These are phyloP conservation scores for Aspergillus amoenus DNA, from an alignment of 2,329 filamentous ascomycete genomes.

Conservation along the genomic window DNA sequence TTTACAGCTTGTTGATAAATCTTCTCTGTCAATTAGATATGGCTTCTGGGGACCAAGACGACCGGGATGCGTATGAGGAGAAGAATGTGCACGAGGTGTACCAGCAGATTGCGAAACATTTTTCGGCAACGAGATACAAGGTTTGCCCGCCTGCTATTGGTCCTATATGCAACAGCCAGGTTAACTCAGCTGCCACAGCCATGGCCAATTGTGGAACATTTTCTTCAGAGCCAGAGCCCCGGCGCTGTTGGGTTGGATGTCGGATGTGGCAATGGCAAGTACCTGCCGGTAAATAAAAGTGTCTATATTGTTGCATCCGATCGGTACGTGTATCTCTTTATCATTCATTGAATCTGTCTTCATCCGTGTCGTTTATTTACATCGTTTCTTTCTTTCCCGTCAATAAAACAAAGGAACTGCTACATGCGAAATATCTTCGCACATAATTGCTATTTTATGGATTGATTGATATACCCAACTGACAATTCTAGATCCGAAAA, in stretches of 20 bases:
- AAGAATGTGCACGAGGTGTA: slow-evolving; percentile 90
- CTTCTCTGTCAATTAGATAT: neutral
- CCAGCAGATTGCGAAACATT: slow-evolving; percentile 54
- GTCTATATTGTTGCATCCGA: slow-evolving; percentile 84
- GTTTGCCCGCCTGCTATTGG: slow-evolving; percentile 37
- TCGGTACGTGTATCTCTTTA: slow-evolving; percentile 57
- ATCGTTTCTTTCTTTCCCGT: slow-evolving; percentile 16
- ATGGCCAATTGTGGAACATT: slow-evolving; percentile 86
- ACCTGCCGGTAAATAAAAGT: slow-evolving; percentile 73
- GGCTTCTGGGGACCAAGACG: slow-evolving; percentile 8
- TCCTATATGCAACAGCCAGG: neutral
- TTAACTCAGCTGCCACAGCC: slow-evolving; percentile 51
- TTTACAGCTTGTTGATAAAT: too few species aligned
- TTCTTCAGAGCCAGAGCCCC: slow-evolving; percentile 63
- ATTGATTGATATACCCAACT: slow-evolving; percentile 3
- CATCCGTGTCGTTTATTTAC: slow-evolving; percentile 10
- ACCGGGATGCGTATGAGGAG: slow-evolving; percentile 64
- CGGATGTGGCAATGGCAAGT: slow-evolving; percentile 97
- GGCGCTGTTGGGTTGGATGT: slow-evolving; percentile 85
- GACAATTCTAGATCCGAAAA: slow-evolving; percentile 53
- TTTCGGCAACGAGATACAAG: slow-evolving; percentile 60
- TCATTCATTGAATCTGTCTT: slow-evolving; percentile 41
- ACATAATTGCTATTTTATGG: neutral
- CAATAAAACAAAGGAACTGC: slow-evolving; percentile 1
- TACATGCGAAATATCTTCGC: neutral